Percentiles rank a stretch among this genome's conserved stretches.
These are phyloP conservation scores for Brassica napus DNA, from an alignment of 345 rosid genomes.

Conservation along the genomic window DNA sequence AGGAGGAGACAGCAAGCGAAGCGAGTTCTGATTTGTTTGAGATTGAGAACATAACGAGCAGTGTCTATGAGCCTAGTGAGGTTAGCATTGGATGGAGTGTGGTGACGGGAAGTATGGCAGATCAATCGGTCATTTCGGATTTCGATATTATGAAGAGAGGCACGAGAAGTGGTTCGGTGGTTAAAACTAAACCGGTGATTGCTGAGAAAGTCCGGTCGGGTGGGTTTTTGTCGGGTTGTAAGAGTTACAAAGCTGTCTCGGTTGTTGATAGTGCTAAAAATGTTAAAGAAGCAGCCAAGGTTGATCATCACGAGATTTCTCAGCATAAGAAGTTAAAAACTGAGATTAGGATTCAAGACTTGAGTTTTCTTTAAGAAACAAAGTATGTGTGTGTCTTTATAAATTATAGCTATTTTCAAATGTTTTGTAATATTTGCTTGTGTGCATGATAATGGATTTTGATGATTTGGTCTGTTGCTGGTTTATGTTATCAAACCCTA, in stretches of 20 bases:
- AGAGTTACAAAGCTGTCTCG: conserved; percentile 63
- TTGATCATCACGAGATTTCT: conserved; percentile 27
- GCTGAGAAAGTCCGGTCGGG: conserved; percentile 44
- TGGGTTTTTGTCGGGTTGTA: conserved; percentile 67
- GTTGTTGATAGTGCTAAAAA: conserved; percentile 53
- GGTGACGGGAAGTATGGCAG: conserved; percentile 80
- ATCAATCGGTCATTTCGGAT: conserved; percentile 63
- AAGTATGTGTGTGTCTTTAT: background rate
- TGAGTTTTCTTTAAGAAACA: conserved; percentile 35
- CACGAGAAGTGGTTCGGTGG: conserved; percentile 25
- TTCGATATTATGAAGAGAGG: conserved; percentile 43
- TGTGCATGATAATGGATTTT: conserved; percentile 12
- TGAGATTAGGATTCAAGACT: conserved; percentile 41
- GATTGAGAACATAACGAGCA: conserved; percentile 69
- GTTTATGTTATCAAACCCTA: background rate
- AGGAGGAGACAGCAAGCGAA: conserved; percentile 75
- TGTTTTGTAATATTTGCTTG: conserved; percentile 15
- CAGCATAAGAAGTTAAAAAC: conserved; percentile 36
- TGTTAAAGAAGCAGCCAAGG: conserved; percentile 23
- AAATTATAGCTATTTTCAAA: background rate
- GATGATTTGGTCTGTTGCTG: background rate
- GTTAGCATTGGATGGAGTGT: conserved; percentile 94
- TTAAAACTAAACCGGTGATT: conserved; percentile 19
- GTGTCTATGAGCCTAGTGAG: conserved; percentile 77
- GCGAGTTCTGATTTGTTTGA: conserved; percentile 88